Conservation (phyloP, 2,329 filamentous ascomycete genomes). For the Pyrenophora teres region DNA sequence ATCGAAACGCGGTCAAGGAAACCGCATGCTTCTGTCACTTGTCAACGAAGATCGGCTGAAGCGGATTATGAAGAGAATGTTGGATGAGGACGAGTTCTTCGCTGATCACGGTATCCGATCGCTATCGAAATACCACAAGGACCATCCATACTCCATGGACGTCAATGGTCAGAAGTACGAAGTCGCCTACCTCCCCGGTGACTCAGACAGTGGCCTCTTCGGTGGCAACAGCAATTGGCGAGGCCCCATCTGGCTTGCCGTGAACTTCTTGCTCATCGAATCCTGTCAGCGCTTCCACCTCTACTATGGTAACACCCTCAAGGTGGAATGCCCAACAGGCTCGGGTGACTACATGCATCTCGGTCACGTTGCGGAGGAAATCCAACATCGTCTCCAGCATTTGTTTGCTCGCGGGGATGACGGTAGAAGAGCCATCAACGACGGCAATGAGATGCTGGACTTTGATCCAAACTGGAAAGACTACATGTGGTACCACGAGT, state of each 20-base stretch:
- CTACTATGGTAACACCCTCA: conserved; percentile 86
- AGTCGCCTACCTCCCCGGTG: conserved; percentile 90
- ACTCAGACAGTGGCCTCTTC: conserved; percentile 93
- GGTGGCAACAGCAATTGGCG: conserved; percentile 98
- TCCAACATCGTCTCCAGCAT: conserved; percentile 93
- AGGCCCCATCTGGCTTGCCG: conserved; percentile 90
- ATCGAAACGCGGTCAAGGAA: conserved; percentile 83
- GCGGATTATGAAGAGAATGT: conserved; percentile 87
- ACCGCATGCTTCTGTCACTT: conserved; percentile 84
- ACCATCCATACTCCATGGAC: conserved; percentile 91
- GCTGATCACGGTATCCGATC: conserved; percentile 89
- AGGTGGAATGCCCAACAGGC: conserved; percentile 91
- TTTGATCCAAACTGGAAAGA: conserved; percentile 94
- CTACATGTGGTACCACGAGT: conserved; percentile 94
- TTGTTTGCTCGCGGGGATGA: conserved; percentile 84
- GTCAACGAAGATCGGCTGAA: conserved; percentile 92
- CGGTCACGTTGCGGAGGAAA: conserved; percentile 90
- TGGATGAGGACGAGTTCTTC: conserved; percentile 92
- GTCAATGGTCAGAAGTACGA: conserved; percentile 89
- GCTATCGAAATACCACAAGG: conserved; percentile 86
- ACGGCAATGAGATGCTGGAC: conserved; percentile 81
- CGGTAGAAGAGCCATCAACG: conserved; percentile 86
- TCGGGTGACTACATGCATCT: conserved; percentile 96
- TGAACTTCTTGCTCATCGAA: conserved; percentile 93
- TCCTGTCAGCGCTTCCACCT: conserved; percentile 94